Evolutionary conservation across 31 red algal species (phyloP), one percentile per base, ranked within the genome.

Genomic region (Odonthalia washingtoniensis): DNA sequence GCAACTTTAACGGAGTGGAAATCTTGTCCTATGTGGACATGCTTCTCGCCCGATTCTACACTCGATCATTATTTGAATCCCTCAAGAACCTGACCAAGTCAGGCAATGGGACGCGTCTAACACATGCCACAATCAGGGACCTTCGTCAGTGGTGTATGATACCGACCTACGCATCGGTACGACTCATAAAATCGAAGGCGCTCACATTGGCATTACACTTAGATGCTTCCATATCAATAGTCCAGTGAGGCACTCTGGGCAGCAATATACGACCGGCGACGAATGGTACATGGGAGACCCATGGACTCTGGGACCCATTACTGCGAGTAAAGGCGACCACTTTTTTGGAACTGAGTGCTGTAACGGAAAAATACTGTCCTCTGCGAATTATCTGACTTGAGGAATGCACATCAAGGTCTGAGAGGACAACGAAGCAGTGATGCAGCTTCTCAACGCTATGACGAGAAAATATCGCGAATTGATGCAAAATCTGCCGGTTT

Each of bases 371-470:
- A 65, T 83, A 12, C 5, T 40, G 1, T n/a, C n/a, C n/a, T n/a
- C n/a, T n/a, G n/a, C n/a, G n/a, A n/a, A n/a, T n/a, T n/a, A n/a
- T n/a, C n/a, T n/a, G 49, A 9, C 21, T 2, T 12, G 14, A 40
- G 64, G 60, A 24, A 31, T 46, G 18, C 62, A 36, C 53, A 3
- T 83, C 5, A n/a, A 65, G 5, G 4, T 83, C 3, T 61, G 40
- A 3, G 64, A 83, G 60, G 80, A 83, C 80, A 83, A 83, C 36
- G 62, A 70, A 36, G 80, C 80, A n/a, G 80, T 41, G 35, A 64
- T 83, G 5, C 6, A 24, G 9, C 17, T 70, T 32, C 33, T 83
- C 17, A 83, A 83, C 80, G 35, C 63, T 5, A 83, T 83, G 80
- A 61, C 65, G 16, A n/a, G 6, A 1, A 40, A 39, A 12, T 44